phyloP scores from a whole-genome alignment of 805 yeast species.

The Candida hungchunana region DNA sequence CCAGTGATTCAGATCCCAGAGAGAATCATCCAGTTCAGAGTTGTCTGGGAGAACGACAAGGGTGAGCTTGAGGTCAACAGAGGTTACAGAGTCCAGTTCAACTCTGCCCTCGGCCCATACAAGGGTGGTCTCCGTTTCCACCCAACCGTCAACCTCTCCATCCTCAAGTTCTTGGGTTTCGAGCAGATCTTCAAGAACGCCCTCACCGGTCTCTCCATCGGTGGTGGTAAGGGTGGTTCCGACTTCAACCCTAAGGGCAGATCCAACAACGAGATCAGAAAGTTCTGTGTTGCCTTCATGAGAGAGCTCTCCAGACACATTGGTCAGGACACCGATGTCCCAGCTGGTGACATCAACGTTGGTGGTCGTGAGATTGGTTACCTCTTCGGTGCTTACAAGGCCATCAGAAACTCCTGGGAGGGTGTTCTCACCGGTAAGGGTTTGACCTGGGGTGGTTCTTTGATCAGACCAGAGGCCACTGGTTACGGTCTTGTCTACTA shows the following conservation, averaged over 20 bases:
- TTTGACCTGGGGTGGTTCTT: constrained; percentile 97
- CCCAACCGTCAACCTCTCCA: constrained; percentile 93
- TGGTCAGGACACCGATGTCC: constrained; percentile 96
- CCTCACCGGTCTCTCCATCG: constrained; percentile 93
- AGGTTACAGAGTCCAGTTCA: constrained; percentile 98
- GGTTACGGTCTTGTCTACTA: constrained; percentile 97
- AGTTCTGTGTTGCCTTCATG: constrained; percentile 96
- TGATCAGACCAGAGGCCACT: constrained; percentile 98
- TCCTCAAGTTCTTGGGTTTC: constrained; percentile 93
- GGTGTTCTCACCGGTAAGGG: constrained; percentile 99
- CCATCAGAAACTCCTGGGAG: constrained; percentile 85
- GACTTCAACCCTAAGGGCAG: constrained; percentile 97
- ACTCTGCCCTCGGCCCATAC: constrained; percentile 98
- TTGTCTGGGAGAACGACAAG: constrained; percentile 94
- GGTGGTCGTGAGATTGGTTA: constrained; percentile 75
- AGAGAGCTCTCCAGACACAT: constrained; percentile 92
- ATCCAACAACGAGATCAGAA: constrained; percentile 89
- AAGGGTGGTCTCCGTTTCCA: constrained; percentile 99
- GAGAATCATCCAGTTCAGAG: constrained; percentile 95
- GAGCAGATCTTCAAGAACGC: constrained; percentile 99
- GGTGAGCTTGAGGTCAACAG: constrained; percentile 91
- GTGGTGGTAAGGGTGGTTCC: constrained; percentile 99
- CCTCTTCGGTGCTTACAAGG: constrained; percentile 96
- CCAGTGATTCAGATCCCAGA: constrained; percentile 93
- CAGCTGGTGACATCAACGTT: constrained; percentile 99